Evolutionary conservation across 805 yeast genomes (phyloP), one percentile per base, ranked within the genome.

Genomic region (Kodamaea neixiangensis): DNA sequence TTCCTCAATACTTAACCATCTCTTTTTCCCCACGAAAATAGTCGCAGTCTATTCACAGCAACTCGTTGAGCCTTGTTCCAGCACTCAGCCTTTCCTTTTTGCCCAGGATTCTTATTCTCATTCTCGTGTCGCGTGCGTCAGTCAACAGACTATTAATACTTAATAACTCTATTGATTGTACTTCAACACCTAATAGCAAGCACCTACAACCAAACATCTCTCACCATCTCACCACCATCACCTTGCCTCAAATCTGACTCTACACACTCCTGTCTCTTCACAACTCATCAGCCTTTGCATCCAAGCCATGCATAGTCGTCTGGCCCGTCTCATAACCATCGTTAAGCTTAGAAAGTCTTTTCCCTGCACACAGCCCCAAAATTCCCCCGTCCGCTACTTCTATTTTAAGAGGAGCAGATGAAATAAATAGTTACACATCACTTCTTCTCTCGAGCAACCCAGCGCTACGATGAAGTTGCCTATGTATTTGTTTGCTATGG

Each of bases 321-420:
- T 9, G 7, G 3, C 10, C 31, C 13, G 7, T 10, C 7, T 25
- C 31, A 25, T 25, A 25, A 25, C 31, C 31, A 25, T 25, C 31
- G 31, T 25, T 25, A 25, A 25, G 31, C 31, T 25, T 25, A 25
- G 11, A 25, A 25, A 25, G 11, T 9, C 13, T 25, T 13, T 25
- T 25, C 31, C 41, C 41, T 37, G 41, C 41, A 37, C 41, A 37
- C 41, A 37, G 41, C 21, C 41, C 41, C 19, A 37, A 17, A 14
- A 37, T 17, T 19, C 41, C 41, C 19, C 41, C 21, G 21, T 17
- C 21, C 21, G 9, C 40, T 35, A 37, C 19, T 37, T 37, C 19
- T 37, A 37, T 19, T 10, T 14, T 17, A 37, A 37, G 31, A 25
- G 31, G 11, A 25, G 13, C 7, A 37, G n/a, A 17, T 37, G 41